Base-by-base conservation (phyloP, 73 alveolate species). In the Stentor roeselii region DNA sequence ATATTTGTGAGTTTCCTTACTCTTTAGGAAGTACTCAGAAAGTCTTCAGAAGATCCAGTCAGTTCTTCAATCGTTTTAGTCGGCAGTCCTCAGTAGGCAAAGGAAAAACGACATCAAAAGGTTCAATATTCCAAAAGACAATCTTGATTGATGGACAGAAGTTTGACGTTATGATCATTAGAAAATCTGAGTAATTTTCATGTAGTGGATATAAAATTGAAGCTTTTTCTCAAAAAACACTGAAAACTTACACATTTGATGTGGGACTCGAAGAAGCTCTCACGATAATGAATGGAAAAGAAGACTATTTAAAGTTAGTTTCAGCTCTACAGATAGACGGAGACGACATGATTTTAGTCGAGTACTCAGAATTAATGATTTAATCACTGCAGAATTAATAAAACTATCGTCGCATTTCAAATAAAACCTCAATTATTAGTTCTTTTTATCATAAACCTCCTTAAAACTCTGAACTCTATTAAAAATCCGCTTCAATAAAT, bases 1-100 rank as follows among this genome's bases (percentile, higher is more conserved):
- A 14, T 30, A 76, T 76, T 15, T 76, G 84, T 2, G 75, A 76
- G 2, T 76, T n/a, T 39, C 84, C 84, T 1, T 76, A 76, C 39
- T 6, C 27, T 11, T 34, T 76, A 2, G 84, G 84, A 50, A 11
- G 30, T 21, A 11, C 67, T 50, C 67, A 50, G 67, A 50, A 50
- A 50, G 21, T 6, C 21, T 50, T 50, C 21, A 50, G 21, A 50
- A 11, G 30, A 6, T 11, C 30, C 21, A 50, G 21, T 11, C 6
- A 50, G 30, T 11, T 21, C 6, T 11, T 6, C 67, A 50, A 50
- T 6, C 67, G 21, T 21, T 11, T 21, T 50, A 50, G 30, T 11
- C 67, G 30, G 30, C 6, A 50, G 21, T 50, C 67, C 67, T 50
- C 67, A 11, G 30, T 11, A 50, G 67, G 67, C 6, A 11, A 11